A percentile compares a stretch with the other conserved stretches of the same genome.
These are phyloP conservation scores for Suillus paluster DNA, from an alignment of 768 basidiomycete genomes.

Conservation along the genomic window DNA sequence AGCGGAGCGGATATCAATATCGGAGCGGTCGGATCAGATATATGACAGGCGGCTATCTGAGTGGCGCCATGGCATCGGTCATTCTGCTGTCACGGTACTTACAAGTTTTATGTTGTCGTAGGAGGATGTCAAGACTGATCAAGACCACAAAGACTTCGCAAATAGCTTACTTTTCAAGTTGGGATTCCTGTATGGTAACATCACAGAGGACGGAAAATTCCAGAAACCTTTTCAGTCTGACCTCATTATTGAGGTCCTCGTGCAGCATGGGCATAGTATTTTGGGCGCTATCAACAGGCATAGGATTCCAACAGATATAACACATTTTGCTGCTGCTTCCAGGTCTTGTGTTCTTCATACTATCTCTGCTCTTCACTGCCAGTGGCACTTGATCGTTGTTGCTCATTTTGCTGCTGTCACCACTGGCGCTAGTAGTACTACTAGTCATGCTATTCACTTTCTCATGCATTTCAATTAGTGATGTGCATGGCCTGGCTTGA, in stretches of 20 bases:
- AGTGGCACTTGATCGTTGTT: too few species aligned
- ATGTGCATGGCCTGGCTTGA: too few species aligned
- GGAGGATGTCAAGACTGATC: neutral
- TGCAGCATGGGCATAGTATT: constrained; percentile 2
- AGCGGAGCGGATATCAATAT: too few species aligned
- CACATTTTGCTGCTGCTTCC: too few species aligned
- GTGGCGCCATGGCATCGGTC: constrained; percentile 11
- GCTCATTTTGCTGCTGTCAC: too few species aligned
- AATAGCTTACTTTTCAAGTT: neutral
- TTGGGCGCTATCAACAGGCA: neutral
- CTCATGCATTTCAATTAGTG: too few species aligned
- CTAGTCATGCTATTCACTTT: too few species aligned
- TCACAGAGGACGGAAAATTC: neutral
- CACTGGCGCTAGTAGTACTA: too few species aligned
- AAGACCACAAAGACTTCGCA: neutral
- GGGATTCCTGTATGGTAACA: too few species aligned
- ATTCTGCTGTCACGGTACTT: constrained; percentile 10
- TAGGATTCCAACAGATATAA: neutral
- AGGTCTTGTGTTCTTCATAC: too few species aligned
- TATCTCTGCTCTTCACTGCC: too few species aligned
- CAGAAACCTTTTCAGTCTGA: neutral
- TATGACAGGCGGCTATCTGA: constrained; percentile 10
- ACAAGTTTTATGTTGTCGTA: constrained; percentile 1
- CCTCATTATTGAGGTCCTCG: constrained; percentile 11
- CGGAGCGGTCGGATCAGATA: too few species aligned